Evolutionary conservation across 164 flowering plant species (phyloP), one percentile per base, ranked within the genome.

Genomic region (Chimonanthus praecox): DNA sequence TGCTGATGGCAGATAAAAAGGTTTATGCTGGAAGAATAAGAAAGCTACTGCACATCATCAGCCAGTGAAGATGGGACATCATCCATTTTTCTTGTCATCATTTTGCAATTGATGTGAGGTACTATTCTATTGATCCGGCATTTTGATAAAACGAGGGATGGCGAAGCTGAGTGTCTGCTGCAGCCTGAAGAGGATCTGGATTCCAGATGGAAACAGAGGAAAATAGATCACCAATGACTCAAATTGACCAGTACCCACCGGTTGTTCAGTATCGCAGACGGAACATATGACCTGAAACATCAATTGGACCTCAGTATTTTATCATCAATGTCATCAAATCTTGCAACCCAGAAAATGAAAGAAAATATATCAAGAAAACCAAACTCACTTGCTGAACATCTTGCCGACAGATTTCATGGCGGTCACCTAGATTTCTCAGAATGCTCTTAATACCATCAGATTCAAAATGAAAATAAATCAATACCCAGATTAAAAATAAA

Each of bases 191-290:
- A 62, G n/a, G 50, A 44, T 13, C n/a, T 47, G 47, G 8, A 71
- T 13, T 11, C 8, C 46, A 67, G 44, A 68, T 6, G 47, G 51
- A 44, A 15, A 15, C 60, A 51, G 11, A 51, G 33, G 21, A 58
- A 58, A 72, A 73, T 15, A 64, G 49, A 75, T n/a, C 43, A 64
- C 7, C 16, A 49, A 70, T 49, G 71, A 65, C 61, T 18, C 51
- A 60, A 51, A 43, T 67, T 33, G 45, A 75, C 13, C 71, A 67
- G 65, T 46, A 20, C 81, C 43, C 48, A 93, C 98, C 91, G 80
- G 79, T 78, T 93, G 94, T 81, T 93, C 94, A 0, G 97, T 86
- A 67, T 88, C 82, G 47, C 98, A 93, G 62, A 91, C 75, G 11
- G 82, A 76, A 82, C 98, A 91, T 63, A 90, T 74, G 43, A 91